Percentiles rank a stretch among this genome's conserved stretches.
Evolutionary conservation across 2,329 filamentous ascomycete genomes (phyloP).

Genomic region (Cordyceps militaris): DNA sequence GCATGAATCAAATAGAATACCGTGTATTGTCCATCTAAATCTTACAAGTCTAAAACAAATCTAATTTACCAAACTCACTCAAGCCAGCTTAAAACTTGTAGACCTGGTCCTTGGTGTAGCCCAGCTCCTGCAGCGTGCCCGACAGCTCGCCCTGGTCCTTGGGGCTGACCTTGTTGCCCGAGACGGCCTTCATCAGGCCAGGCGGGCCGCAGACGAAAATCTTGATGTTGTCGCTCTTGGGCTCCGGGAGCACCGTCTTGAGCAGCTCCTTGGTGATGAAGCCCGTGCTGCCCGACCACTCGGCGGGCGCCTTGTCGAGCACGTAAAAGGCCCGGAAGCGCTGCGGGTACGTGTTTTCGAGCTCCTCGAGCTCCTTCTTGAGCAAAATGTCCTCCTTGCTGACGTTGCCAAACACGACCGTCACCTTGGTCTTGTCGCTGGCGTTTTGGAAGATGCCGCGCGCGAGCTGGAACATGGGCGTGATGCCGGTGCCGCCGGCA

Average conservation of each 20-base stretch:
- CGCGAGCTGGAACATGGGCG: constrained; percentile 93
- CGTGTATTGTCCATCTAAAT: constrained; percentile 8
- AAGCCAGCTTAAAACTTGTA: constrained; percentile 69
- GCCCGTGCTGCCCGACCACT: constrained; percentile 71
- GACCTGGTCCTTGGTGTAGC: constrained; percentile 66
- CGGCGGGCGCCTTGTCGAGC: constrained; percentile 74
- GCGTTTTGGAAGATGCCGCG: constrained; percentile 94
- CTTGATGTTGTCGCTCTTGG: constrained; percentile 89
- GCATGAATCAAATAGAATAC: neutral
- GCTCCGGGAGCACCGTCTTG: constrained; percentile 90
- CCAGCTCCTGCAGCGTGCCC: constrained; percentile 76
- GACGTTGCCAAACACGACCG: constrained; percentile 88
- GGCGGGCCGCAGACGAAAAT: constrained; percentile 94
- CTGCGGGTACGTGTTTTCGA: constrained; percentile 93
- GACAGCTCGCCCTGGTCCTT: constrained; percentile 86
- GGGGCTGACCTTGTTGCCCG: constrained; percentile 84
- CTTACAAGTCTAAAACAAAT: constrained; percentile 2
- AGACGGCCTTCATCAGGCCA: constrained; percentile 87
- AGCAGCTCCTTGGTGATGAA: constrained; percentile 84
- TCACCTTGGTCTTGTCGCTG: constrained; percentile 95
- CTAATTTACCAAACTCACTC: neutral
- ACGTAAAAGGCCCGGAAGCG: constrained; percentile 94
- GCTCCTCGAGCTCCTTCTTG: constrained; percentile 72
- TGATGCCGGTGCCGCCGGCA: constrained; percentile 94
- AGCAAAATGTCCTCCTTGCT: constrained; percentile 85